phyloP scores from a whole-genome alignment of 2,329 filamentous ascomycete genomes.

The Ophiosphaerella narmari region DNA sequence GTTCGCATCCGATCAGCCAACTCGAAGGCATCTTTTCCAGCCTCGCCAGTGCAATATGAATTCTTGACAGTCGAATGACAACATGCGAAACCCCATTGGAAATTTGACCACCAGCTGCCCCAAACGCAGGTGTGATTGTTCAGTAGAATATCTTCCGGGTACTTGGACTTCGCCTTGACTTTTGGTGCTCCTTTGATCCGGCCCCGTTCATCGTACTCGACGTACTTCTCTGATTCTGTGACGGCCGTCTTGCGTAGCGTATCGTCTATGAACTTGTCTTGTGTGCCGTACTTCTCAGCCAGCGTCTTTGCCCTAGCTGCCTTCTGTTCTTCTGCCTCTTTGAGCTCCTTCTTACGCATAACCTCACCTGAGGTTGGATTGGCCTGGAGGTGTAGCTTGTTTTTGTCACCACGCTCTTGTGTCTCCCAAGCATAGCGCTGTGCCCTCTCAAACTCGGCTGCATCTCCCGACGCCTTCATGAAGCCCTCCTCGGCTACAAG shows the following conservation, averaged over 20 bases:
- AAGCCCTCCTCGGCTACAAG: slow-evolving; percentile 93
- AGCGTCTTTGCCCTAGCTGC: slow-evolving; percentile 71
- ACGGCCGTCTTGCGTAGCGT: slow-evolving; percentile 70
- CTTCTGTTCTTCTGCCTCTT: slow-evolving; percentile 72
- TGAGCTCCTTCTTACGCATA: slow-evolving; percentile 76
- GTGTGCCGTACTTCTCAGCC: slow-evolving; percentile 80
- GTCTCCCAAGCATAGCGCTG: slow-evolving; percentile 94
- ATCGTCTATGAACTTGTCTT: slow-evolving; percentile 64
- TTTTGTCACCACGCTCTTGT: slow-evolving; percentile 79
- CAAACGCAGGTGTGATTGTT: slow-evolving; percentile 94
- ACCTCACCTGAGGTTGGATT: slow-evolving; percentile 94
- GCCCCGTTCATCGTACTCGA: slow-evolving; percentile 93
- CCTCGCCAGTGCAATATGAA: slow-evolving; percentile 94
- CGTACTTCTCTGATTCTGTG: slow-evolving; percentile 80
- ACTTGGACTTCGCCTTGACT: slow-evolving; percentile 82
- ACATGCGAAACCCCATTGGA: slow-evolving; percentile 94
- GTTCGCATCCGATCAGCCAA: slow-evolving; percentile 68
- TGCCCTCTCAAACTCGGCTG: slow-evolving; percentile 87
- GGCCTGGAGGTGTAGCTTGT: slow-evolving; percentile 86
- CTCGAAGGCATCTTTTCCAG: slow-evolving; percentile 80
- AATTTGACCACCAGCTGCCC: slow-evolving; percentile 97
- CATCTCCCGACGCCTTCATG: slow-evolving; percentile 85
- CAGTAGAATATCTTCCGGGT: slow-evolving; percentile 81
- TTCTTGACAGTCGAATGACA: slow-evolving; percentile 95
- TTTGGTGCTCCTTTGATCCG: slow-evolving; percentile 85